A percentile compares a stretch with the other conserved stretches of the same genome.
Evolutionary conservation across 495 filamentous ascomycete genomes (phyloP).

Genomic region (Daldinia caldariorum): DNA sequence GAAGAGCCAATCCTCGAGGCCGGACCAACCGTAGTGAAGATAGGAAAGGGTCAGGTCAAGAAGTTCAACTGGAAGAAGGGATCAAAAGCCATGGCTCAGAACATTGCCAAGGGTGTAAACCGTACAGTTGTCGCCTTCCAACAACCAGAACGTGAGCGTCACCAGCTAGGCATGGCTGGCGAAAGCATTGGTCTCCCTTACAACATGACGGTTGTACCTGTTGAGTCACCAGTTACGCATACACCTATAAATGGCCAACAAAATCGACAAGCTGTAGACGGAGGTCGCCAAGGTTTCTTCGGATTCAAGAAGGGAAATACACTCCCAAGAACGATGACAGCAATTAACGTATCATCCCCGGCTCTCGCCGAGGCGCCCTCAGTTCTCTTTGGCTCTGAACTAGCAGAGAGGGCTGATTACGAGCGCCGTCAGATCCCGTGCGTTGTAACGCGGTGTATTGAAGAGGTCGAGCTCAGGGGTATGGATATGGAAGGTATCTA

Average conservation of each 20-base stretch:
- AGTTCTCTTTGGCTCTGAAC: constrained; percentile 88
- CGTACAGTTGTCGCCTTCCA: constrained; percentile 72
- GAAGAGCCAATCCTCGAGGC: constrained; percentile 74
- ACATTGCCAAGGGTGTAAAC: constrained; percentile 91
- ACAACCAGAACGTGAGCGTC: constrained; percentile 57
- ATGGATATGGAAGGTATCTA: constrained; percentile 99
- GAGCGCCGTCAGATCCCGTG: constrained; percentile 90
- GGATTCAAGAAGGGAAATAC: constrained; percentile 69
- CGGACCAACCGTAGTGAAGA: constrained; percentile 89
- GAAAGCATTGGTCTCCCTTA: constrained; percentile 69
- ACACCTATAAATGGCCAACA: constrained; percentile 41
- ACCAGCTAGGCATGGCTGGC: constrained; percentile 60
- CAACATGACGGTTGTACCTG: constrained; percentile 64
- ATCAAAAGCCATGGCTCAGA: constrained; percentile 90
- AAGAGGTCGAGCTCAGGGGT: constrained; percentile 94
- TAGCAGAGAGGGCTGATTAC: constrained; percentile 84
- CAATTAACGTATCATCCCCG: constrained; percentile 61
- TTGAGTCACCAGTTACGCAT: constrained; percentile 56
- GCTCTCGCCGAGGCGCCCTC: constrained; percentile 65
- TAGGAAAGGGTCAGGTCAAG: constrained; percentile 89
- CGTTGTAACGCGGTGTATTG: constrained; percentile 92
- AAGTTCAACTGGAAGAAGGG: constrained; percentile 99
- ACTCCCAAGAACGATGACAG: constrained; percentile 62
- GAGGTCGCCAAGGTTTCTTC: constrained; percentile 74
- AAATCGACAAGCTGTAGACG: constrained; percentile 59